Evolutionary conservation across 2,329 filamentous ascomycete species (phyloP), one percentile per base, ranked within the genome.

Genomic region (Amauroascus verrucosus): DNA sequence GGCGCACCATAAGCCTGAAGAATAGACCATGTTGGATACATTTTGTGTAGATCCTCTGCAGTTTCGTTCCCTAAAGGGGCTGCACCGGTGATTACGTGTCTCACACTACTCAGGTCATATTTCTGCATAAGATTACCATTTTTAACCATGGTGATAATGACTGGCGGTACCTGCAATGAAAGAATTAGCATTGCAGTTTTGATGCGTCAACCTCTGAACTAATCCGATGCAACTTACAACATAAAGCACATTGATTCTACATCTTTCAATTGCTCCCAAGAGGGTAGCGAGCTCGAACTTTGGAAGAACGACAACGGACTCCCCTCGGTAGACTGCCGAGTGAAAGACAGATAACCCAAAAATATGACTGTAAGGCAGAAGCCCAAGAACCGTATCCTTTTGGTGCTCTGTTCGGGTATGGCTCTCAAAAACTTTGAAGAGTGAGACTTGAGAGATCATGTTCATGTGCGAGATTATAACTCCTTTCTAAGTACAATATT

Each of bases 401-500:
- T 70, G 75, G 59, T 75, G 75, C 35, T 71, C 64, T 67, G 74
- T 67, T 48, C 77, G 65, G 26, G 62, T 64, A 0, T 65, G 62
- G 45, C 67, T 64, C 37, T 80, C 77, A 58, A 67, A 80, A 0
- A 75, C 62, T 7, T 62, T 63, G 48, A 80, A 73, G 64, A 86
- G 83, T 43, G 86, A 61, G 0, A 81, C 76, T 63, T 87, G 87
- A 53, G 84, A 77, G 48, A 88, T 87, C 48, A 87, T 79, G 59
- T 88, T 88, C 43, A 68, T 68, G 63, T 88, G 85, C 2, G 82
- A 85, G 51, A 88, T 83, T 80, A 85, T 85, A 56, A 87, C 84
- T 35, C 83, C 84, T 81, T 86, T 86, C 77, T 83, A n/a, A 8
- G 51, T 1, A 26, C 0, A 11, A 44, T 11, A 22, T 8, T 6